Conservation (phyloP, 495 filamentous ascomycete genomes). For the Penicillium flavigenum region DNA sequence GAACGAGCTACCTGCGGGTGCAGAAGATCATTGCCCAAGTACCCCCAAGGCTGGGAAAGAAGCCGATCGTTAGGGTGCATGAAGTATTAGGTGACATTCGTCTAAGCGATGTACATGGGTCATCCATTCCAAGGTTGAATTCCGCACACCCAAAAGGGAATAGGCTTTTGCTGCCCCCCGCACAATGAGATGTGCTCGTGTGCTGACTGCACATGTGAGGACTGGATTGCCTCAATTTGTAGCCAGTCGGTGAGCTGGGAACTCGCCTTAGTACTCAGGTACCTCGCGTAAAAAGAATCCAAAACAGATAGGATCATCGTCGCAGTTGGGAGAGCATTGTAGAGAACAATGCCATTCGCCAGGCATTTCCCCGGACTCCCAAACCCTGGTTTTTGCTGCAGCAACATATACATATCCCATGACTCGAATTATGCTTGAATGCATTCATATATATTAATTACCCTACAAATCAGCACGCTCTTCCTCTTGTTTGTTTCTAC, state of each 20-base stretch:
- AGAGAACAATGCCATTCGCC: neutral
- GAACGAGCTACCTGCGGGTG: neutral
- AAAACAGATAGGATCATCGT: constrained; percentile 3
- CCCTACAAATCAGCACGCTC: neutral
- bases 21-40: constrained; percentile 5
- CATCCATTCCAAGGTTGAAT: constrained; percentile 6
- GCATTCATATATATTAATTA: neutral
- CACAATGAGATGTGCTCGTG: constrained; percentile 15
- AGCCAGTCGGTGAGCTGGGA: neutral
- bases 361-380: neutral
- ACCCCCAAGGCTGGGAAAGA: neutral
- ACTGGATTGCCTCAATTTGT: neutral
- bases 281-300: constrained; percentile 1
- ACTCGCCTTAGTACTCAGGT: neutral
- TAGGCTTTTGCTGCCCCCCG: constrained; percentile 18
- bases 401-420: neutral
- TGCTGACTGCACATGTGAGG: neutral
- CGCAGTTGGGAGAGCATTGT: neutral
- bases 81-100: constrained; percentile 13
- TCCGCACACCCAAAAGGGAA: constrained; percentile 18
- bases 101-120: constrained; percentile 16
- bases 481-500: neutral
- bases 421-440: neutral
- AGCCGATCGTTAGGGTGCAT: constrained; percentile 14
- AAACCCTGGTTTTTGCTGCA: neutral